Evolutionary conservation across 352 stramenopile species (phyloP), one percentile per base, ranked within the genome.

Genomic region (Phytophthora pistaciae): DNA sequence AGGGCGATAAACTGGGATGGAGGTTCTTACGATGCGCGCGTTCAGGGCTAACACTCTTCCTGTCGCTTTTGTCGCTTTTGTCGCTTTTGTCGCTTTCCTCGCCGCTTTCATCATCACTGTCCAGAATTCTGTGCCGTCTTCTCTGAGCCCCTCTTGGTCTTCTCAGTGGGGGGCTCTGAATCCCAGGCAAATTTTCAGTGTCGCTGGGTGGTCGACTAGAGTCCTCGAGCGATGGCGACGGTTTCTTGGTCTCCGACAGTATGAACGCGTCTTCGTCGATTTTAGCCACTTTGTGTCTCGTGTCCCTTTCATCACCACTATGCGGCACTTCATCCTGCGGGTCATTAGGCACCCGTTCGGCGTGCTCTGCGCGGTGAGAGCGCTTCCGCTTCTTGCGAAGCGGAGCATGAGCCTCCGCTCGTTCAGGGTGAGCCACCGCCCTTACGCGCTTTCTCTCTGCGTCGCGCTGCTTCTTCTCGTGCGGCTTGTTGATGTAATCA

Each of bases 401-500:
- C 23, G 13, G 16, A 3, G 0, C 29, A 6, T 14, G 29, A 20
- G 10, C 44, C 46, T 58, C 49, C 14, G 9, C 21, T 48, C 36
- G 48, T 20, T 68, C 33, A 16, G 20, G 25, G 27, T 72, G 36
- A 27, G 56, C 29, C 42, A 52, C 59, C n/a, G 11, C 50, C 23
- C 53, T 25, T 20, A 66, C 52, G 7, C 64, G 63, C 33, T 52
- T 68, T 42, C 56, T 58, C 8, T 68, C 64, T 4, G 33, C 49
- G 33, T 80, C 59, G 3, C 27, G 36, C 23, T 76, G 64, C 33
- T 82, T 80, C 46, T 61, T 58, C 62, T 75, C 71, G 52, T 82
- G 54, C 0, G 70, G 70, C 14, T 83, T 54, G 31, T 86, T 78
- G 9, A 85, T 85, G 68, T 80, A 94, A 49, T 89, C 74, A 50